phyloP scores from a whole-genome alignment of 2,329 filamentous ascomycete genomes.

The Aulographum hederae region DNA sequence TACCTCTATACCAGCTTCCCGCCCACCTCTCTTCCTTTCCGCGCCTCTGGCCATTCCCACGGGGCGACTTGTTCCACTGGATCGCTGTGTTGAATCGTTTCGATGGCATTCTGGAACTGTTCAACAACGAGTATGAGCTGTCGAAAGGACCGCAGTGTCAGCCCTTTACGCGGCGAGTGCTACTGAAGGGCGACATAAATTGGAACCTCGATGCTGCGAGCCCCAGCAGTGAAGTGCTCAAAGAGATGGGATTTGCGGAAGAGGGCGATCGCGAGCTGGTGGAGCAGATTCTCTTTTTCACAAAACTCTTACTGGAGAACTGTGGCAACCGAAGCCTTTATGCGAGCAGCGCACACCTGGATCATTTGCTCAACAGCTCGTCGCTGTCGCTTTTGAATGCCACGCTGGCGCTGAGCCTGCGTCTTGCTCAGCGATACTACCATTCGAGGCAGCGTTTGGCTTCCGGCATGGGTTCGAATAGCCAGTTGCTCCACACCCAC shows the following conservation, averaged over 20 bases:
- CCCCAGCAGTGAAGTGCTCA: constrained; percentile 12
- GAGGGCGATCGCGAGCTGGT: constrained; percentile 71
- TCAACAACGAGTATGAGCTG: constrained; percentile 65
- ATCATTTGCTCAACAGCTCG: constrained; percentile 75
- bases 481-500: constrained; percentile 60
- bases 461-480: constrained; percentile 45
- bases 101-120: constrained; percentile 68
- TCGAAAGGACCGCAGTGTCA: constrained; percentile 62
- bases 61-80: constrained; percentile 96
- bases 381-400: constrained; percentile 61
- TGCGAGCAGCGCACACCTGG: constrained; percentile 77
- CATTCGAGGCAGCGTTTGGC: constrained; percentile 60
- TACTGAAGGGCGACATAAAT: constrained; percentile 15
- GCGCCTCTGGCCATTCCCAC: constrained; percentile 81
- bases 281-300: constrained; percentile 68
- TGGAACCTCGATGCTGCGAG: constrained; percentile 32
- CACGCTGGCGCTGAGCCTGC: constrained; percentile 63
- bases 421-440: constrained; percentile 83
- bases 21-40: constrained; percentile 64
- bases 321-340: constrained; percentile 96
- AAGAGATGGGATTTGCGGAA: constrained; percentile 28
- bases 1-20: constrained; percentile 60
- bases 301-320: constrained; percentile 72
- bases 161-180: constrained; percentile 34
- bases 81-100: constrained; percentile 87